Evolutionary conservation across 2,329 filamentous ascomycete genomes (phyloP).

Genomic region (Exophiala lecanii-corni): DNA sequence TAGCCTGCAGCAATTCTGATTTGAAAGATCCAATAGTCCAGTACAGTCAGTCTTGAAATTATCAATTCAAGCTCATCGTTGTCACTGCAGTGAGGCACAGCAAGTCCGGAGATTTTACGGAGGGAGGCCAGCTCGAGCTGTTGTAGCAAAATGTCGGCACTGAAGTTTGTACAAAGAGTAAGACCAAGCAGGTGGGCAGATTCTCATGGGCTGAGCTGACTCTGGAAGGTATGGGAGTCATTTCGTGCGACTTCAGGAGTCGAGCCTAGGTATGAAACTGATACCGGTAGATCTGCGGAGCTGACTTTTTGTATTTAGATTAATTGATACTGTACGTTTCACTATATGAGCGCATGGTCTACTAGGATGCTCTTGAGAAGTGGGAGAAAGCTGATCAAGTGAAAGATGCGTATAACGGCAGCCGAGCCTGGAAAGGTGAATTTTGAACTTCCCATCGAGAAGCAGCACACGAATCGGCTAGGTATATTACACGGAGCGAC

Average conservation of each 20-base stretch:
- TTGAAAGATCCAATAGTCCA: no score
- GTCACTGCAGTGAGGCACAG: no score
- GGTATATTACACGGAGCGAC: slow-evolving; percentile 64
- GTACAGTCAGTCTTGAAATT: no score
- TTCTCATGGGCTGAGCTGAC: slow-evolving; percentile 23
- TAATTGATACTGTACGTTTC: slow-evolving; percentile 39
- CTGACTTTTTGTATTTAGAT: slow-evolving; percentile 17
- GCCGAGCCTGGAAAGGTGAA: slow-evolving; percentile 58
- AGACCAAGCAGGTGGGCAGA: slow-evolving; percentile 26
- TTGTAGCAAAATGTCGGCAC: slow-evolving; percentile 49
- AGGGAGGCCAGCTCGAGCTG: no score
- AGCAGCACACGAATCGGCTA: slow-evolving; percentile 63
- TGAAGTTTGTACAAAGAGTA: slow-evolving; percentile 63
- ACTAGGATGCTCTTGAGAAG: neutral
- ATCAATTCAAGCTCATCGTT: no score
- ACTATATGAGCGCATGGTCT: neutral
- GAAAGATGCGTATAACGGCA: slow-evolving; percentile 56
- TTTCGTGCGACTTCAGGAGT: slow-evolving; percentile 82
- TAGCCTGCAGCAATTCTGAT: no score
- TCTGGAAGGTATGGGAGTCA: slow-evolving; percentile 69
- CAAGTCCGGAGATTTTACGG: no score
- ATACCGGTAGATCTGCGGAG: neutral
- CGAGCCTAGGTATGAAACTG: slow-evolving; percentile 67
- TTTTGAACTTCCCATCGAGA: slow-evolving; percentile 61
- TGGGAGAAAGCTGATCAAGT: neutral